These are phyloP conservation scores for Trichopus zeylanicus DNA, from an alignment of 116 monocot species.

Conservation along the genomic window DNA sequence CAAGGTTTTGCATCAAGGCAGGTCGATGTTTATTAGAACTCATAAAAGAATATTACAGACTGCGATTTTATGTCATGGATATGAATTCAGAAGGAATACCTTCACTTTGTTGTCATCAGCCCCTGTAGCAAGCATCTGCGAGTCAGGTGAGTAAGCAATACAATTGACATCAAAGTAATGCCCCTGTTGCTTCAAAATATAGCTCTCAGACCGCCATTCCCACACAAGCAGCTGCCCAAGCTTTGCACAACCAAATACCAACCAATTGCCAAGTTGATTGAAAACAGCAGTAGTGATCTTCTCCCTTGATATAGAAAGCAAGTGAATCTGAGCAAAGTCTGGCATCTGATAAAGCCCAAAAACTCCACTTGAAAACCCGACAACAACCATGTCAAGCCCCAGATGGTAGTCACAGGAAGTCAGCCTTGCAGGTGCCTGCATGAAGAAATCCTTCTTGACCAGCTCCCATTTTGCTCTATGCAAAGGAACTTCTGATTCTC, in stretches of 20 bases:
- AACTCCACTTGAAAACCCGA: slow-evolving; percentile 89
- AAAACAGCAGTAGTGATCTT: slow-evolving; percentile 91
- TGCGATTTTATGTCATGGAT: too few species aligned
- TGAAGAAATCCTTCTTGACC: slow-evolving; percentile 88
- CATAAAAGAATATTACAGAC: too few species aligned
- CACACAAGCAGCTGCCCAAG: slow-evolving; percentile 97
- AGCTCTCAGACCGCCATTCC: slow-evolving; percentile 99
- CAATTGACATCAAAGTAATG: slow-evolving; percentile 99
- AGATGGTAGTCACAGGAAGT: slow-evolving; percentile 91
- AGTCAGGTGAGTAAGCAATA: slow-evolving; percentile 84
- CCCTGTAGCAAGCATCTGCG: slow-evolving; percentile 92
- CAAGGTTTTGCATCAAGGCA: too few species aligned
- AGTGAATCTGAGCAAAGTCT: slow-evolving; percentile 88
- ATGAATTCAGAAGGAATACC: too few species aligned
- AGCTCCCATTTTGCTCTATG: slow-evolving; percentile 64
- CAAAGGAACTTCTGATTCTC: slow-evolving; percentile 24
- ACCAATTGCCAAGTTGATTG: slow-evolving; percentile 82
- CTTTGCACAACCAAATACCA: slow-evolving; percentile 93
- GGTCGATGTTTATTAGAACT: too few species aligned
- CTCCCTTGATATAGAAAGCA: slow-evolving; percentile 86
- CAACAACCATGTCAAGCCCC: slow-evolving; percentile 87
- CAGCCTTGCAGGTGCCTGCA: slow-evolving; percentile 65
- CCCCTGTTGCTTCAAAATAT: slow-evolving; percentile 95
- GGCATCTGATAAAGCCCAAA: slow-evolving; percentile 99
- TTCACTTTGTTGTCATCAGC: slow-evolving; percentile 99